Evolutionary conservation across 257 asterid species (phyloP).

Genomic region (Salvia miltiorrhiza): DNA sequence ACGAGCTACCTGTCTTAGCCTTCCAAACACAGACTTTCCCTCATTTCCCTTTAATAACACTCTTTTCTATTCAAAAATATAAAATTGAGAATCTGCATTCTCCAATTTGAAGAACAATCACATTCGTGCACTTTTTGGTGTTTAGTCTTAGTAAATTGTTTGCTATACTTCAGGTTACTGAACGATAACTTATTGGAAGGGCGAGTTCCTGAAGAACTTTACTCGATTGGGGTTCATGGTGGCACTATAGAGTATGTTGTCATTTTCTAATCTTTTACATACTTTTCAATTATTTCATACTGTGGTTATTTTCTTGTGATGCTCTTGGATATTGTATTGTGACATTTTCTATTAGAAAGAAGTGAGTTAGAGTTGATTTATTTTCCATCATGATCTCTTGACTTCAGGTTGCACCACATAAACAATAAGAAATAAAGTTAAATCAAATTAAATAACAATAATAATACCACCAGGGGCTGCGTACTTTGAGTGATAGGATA

Average conservation of each 20-base stretch:
- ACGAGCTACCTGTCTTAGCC: neutral
- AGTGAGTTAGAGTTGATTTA: neutral
- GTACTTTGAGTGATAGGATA: no score
- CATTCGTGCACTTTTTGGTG: neutral
- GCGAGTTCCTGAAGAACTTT: conserved; percentile 82
- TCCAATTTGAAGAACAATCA: neutral
- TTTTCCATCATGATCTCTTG: no score
- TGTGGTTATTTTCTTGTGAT: neutral
- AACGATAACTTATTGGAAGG: conserved; percentile 75
- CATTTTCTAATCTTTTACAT: neutral
- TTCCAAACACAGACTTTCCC: no score
- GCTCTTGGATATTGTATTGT: neutral
- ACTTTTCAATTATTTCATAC: neutral
- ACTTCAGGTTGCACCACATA: no score
- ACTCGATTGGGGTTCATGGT: conserved; percentile 89
- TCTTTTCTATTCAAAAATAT: neutral
- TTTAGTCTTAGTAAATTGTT: neutral
- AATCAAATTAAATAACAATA: no score
- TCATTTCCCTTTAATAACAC: neutral
- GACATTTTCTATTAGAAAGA: neutral
- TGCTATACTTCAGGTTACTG: conserved; percentile 29
- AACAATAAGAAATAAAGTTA: no score
- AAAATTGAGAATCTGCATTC: neutral
- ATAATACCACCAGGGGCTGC: no score
- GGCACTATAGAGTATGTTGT: conserved; percentile 95